phyloP scores from a whole-genome alignment of 805 yeast species.

The Candida patagonica region DNA sequence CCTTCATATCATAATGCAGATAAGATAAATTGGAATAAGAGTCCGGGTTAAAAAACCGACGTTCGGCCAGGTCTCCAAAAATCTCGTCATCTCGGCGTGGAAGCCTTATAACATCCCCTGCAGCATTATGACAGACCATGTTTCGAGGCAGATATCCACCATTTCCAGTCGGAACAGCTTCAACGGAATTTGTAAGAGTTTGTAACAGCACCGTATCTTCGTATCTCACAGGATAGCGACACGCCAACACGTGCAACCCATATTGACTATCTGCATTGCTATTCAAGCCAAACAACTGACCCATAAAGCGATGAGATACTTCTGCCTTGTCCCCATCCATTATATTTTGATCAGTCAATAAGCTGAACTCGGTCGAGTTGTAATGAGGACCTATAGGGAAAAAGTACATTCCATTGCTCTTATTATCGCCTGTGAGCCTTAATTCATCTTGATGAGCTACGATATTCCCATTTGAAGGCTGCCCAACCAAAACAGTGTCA shows the following conservation, averaged over 20 bases:
- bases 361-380: slow-evolving; percentile 11
- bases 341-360: slow-evolving; percentile 19
- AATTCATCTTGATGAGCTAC: no score
- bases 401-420: no score
- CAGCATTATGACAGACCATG: slow-evolving; percentile 38
- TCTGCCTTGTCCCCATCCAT: no score
- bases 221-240: slow-evolving; percentile 14
- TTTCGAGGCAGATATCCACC: background rate
- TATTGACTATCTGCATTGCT: slow-evolving; percentile 2
- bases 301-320: slow-evolving; percentile 11
- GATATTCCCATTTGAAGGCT: no score
- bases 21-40: slow-evolving; percentile 39
- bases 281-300: slow-evolving; percentile 8
- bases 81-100: slow-evolving; percentile 45
- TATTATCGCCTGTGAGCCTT: no score
- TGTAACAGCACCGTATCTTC: background rate
- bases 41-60: background rate
- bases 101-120: slow-evolving; percentile 30
- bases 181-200: slow-evolving; percentile 14
- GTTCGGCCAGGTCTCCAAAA: background rate
- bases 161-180: slow-evolving; percentile 7
- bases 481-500: no score
- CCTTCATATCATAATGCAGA: slow-evolving; percentile 33
- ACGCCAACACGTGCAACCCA: slow-evolving; percentile 19
- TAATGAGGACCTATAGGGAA: no score